Conservation (phyloP, 1,284 basidiomycete species). For the Stygiomarasmius scandens region DNA sequence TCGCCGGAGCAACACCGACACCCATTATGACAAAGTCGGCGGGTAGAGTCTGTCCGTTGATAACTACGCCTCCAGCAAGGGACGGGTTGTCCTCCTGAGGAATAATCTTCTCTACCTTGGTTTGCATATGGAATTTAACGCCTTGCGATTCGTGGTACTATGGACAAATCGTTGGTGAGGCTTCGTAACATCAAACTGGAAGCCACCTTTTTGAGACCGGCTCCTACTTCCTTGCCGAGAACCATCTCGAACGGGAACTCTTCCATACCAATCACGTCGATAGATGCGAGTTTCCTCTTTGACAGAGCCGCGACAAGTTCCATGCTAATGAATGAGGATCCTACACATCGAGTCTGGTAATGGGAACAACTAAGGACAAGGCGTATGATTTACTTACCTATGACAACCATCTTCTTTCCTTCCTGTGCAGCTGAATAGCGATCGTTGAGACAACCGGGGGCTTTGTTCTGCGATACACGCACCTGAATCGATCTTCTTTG, state of each 20-base stretch:
- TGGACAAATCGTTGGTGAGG: constrained; percentile 2
- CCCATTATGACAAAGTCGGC: constrained; percentile 89
- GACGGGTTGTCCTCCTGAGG: constrained; percentile 54
- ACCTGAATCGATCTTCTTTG: constrained; percentile 79
- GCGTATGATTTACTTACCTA: constrained; percentile 60
- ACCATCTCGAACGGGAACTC: constrained; percentile 82
- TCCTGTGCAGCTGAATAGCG: constrained; percentile 52
- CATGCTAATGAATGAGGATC: constrained; percentile 87
- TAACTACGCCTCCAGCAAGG: constrained; percentile 60
- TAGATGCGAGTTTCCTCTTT: constrained; percentile 75
- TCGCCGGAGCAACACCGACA: constrained; percentile 87
- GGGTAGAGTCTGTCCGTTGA: constrained; percentile 71
- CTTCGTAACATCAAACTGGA: neutral
- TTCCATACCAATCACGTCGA: constrained; percentile 87
- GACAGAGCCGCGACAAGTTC: constrained; percentile 81
- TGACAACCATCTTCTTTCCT: constrained; percentile 80
- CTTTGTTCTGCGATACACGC: constrained; percentile 14
- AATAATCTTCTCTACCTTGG: constrained; percentile 76
- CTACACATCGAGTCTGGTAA: neutral
- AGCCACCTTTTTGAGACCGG: constrained; percentile 75
- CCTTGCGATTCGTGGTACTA: constrained; percentile 81
- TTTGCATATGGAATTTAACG: constrained; percentile 82
- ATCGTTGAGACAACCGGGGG: neutral
- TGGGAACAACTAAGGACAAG: neutral
- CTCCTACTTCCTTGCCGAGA: constrained; percentile 82